Evolutionary conservation across 192 early-diverging fungal genomes (phyloP).

Genomic region (Podila clonocystis): DNA sequence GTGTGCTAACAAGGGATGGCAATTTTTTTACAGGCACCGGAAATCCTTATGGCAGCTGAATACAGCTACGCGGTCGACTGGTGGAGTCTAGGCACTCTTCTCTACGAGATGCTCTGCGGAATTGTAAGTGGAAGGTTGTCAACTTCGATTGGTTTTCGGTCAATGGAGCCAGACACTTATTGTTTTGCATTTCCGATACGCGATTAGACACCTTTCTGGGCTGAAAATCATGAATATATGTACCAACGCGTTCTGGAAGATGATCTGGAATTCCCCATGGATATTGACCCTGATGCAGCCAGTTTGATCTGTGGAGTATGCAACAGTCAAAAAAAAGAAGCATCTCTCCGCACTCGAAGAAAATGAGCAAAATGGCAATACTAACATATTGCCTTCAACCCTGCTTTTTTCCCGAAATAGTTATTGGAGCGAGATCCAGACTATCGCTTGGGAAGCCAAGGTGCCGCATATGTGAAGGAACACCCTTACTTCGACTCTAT

Average conservation of each 20-base stretch:
- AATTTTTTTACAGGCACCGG: constrained; percentile 72
- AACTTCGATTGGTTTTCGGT: background rate
- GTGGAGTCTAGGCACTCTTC: constrained; percentile 93
- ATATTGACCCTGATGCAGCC: constrained; percentile 52
- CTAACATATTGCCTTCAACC: background rate
- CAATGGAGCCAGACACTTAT: background rate
- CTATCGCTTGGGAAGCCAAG: constrained; percentile 70
- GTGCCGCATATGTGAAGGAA: constrained; percentile 71
- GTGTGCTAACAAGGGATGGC: background rate
- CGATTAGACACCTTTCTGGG: constrained; percentile 64
- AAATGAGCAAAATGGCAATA: background rate
- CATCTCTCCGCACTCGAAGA: too few species aligned
- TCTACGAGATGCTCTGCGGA: constrained; percentile 93
- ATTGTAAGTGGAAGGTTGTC: constrained; percentile 30
- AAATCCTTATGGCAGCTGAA: constrained; percentile 64
- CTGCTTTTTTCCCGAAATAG: constrained; percentile 11
- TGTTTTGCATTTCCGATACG: background rate
- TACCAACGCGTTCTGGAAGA: constrained; percentile 67
- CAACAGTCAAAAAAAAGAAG: too few species aligned
- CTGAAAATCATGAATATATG: constrained; percentile 66
- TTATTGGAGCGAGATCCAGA: constrained; percentile 66
- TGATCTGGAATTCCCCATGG: constrained; percentile 59
- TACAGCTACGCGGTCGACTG: constrained; percentile 87
- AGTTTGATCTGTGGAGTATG: constrained; percentile 59
- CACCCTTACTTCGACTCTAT: constrained; percentile 80